phyloP scores from a whole-genome alignment of 768 basidiomycete genomes.

The Pleurotus giganteus region DNA sequence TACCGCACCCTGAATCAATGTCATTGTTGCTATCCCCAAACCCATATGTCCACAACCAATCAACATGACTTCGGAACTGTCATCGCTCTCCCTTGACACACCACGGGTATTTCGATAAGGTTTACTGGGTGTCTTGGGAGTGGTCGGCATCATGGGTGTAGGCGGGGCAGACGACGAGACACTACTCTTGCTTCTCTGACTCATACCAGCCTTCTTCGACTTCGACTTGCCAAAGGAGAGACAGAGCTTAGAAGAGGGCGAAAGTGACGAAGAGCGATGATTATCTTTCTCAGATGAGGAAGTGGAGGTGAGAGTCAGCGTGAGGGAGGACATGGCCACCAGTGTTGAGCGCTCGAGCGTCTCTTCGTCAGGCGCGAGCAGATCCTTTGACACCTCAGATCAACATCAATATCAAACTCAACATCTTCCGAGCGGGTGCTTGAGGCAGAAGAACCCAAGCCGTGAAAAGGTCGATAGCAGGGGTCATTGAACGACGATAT shows the following conservation, averaged over 20 bases:
- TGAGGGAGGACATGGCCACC: conserved; percentile 41
- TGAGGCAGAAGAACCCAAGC: too few species aligned
- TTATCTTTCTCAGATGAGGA: conserved; percentile 32
- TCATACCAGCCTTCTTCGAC: background rate
- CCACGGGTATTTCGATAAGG: conserved; percentile 8
- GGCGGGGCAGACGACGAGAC: conserved; percentile 17
- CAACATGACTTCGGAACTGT: conserved; percentile 31
- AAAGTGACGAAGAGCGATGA: conserved; percentile 23
- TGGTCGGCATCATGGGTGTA: conserved; percentile 13
- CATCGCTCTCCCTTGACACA: conserved; percentile 16
- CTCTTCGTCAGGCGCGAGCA: background rate
- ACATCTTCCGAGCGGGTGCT: conserved; percentile 26
- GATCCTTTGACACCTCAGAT: too few species aligned
- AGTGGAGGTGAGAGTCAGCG: conserved; percentile 52
- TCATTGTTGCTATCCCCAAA: too few species aligned
- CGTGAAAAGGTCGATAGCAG: too few species aligned
- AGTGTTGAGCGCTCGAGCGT: conserved; percentile 14
- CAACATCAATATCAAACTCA: conserved; percentile 29
- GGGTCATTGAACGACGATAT: background rate
- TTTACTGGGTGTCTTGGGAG: conserved; percentile 6
- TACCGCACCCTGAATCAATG: too few species aligned
- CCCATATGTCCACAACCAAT: conserved; percentile 23
- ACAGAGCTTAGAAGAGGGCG: conserved; percentile 29
- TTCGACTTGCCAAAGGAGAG: conserved; percentile 35
- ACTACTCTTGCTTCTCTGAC: background rate